These are phyloP conservation scores for Magnolia changhungtana DNA, from an alignment of 164 flowering plant species.

Conservation along the genomic window DNA sequence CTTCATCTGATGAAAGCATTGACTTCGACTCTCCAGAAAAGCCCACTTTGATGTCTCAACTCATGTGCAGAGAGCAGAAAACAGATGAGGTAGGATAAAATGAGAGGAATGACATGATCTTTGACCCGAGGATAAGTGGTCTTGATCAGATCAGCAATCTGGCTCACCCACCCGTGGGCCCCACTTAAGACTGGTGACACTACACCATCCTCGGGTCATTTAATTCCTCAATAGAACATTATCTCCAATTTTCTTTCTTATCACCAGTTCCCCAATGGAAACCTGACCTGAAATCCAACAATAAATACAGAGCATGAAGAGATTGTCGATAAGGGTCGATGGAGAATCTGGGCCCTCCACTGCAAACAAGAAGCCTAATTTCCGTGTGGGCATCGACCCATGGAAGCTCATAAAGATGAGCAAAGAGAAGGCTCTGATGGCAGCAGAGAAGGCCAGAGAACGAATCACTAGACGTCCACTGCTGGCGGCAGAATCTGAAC, in stretches of 20 bases:
- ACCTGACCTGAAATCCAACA: slow-evolving; percentile 2
- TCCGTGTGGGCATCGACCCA: slow-evolving; percentile 76
- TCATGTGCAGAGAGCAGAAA: slow-evolving; percentile 40
- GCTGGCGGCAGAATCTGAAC: background rate
- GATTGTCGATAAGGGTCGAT: slow-evolving; percentile 71
- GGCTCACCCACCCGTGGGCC: background rate
- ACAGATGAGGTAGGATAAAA: slow-evolving; percentile 38
- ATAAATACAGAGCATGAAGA: slow-evolving; percentile 37
- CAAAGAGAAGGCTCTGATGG: slow-evolving; percentile 70
- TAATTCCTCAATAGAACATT: background rate
- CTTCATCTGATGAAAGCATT: slow-evolving; percentile 64
- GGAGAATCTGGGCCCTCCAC: slow-evolving; percentile 31
- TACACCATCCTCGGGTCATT: background rate
- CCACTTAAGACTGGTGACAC: background rate
- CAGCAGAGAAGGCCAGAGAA: slow-evolving; percentile 81
- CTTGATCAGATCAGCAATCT: background rate
- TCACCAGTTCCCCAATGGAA: background rate
- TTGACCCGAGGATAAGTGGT: background rate
- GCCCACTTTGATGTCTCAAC: slow-evolving; percentile 39
- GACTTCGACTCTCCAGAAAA: slow-evolving; percentile 64
- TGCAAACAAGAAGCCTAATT: slow-evolving; percentile 50
- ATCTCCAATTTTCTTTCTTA: background rate
- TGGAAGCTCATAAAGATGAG: slow-evolving; percentile 87
- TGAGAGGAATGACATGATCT: background rate
- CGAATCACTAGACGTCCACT: slow-evolving; percentile 45